These are phyloP conservation scores for Alternaria ventricosa DNA, from an alignment of 2,329 filamentous ascomycete genomes.

Conservation along the genomic window DNA sequence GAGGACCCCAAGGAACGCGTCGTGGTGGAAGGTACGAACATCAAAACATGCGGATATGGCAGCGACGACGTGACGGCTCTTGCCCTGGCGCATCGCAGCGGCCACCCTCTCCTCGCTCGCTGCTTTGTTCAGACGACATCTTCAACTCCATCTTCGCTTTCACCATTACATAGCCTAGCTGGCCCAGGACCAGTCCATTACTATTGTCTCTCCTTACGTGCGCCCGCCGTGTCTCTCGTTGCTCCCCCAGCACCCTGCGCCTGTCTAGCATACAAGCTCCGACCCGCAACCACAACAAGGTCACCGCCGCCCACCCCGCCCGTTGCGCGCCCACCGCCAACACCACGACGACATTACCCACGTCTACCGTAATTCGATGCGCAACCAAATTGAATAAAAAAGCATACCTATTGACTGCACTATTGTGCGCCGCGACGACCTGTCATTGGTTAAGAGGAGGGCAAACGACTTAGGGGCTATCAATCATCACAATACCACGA, in stretches of 20 bases:
- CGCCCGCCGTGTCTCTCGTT: slow-evolving; percentile 16
- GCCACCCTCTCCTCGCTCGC: slow-evolving; percentile 5
- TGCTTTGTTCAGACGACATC: background rate
- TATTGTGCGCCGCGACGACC: slow-evolving; percentile 15
- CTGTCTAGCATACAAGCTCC: slow-evolving; percentile 18
- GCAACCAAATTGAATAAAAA: slow-evolving; percentile 16
- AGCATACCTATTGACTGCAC: slow-evolving; percentile 7
- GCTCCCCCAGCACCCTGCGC: slow-evolving; percentile 20
- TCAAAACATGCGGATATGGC: slow-evolving; percentile 39
- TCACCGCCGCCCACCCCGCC: slow-evolving; percentile 21
- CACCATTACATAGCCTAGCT: slow-evolving; percentile 8
- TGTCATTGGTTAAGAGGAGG: slow-evolving; percentile 17
- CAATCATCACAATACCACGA: slow-evolving; percentile 17
- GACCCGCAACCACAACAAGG: slow-evolving; percentile 23
- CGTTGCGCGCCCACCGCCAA: slow-evolving; percentile 20
- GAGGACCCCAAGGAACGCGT: slow-evolving; percentile 18
- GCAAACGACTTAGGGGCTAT: slow-evolving; percentile 18
- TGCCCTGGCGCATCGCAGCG: slow-evolving; percentile 21
- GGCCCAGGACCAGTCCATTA: slow-evolving; percentile 9
- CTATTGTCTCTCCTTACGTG: slow-evolving; percentile 18
- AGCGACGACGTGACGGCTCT: slow-evolving; percentile 22
- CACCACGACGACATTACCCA: background rate
- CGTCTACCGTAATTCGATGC: slow-evolving; percentile 11
- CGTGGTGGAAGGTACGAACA: slow-evolving; percentile 17
- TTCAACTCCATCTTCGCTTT: background rate